Evolutionary conservation across 1,139 yeast species (phyloP), one percentile per base, ranked within the genome.

Genomic region (Yamadazyma triangularis): DNA sequence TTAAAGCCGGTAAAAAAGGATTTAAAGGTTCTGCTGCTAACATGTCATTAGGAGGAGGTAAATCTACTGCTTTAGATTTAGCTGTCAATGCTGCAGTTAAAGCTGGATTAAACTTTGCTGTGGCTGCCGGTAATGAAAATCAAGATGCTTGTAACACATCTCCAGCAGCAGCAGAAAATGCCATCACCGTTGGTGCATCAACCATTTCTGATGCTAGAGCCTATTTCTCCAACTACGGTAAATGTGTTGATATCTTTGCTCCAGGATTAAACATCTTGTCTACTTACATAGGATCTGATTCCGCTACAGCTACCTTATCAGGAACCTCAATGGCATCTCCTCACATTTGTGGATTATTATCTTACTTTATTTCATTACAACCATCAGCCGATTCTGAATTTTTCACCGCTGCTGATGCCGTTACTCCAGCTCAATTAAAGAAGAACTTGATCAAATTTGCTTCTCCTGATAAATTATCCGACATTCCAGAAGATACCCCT

Each of bases 401-500:
- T 56, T 65, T 73, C 41, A 68, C 75, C 30, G 73, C 77, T 15
- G 59, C 64, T 35, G 66, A 72, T 36, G 40, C 50, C 4, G 44
- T 61, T 27, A 56, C 55, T 21, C 68, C 71, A 6, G 54, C 42
- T 6, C 53, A 44, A 28, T 58, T 66, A 50, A 65, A 65, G 51
- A 42, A 44, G 28, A 59, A 56, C 32, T 51, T 66, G 39, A 46
- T 64, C 43, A 58, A 58, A 35, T 62, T 56, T 38, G 65, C 66
- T 35, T 60, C 71, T 15, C 54, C 50, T 35, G 61, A 56, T 26
- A 50, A 48, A 9, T 45, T 66, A 30, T 33, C 42, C 15, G 63
- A 83, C 46, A 64, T 89, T 41, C 47, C 47, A 30, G 93, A 93
- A 43, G 71, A 62, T 18, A 84, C 97, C 33, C 95, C 96, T 49